Conservation (phyloP, 805 yeast species). For the Pichia ethanolica region DNA sequence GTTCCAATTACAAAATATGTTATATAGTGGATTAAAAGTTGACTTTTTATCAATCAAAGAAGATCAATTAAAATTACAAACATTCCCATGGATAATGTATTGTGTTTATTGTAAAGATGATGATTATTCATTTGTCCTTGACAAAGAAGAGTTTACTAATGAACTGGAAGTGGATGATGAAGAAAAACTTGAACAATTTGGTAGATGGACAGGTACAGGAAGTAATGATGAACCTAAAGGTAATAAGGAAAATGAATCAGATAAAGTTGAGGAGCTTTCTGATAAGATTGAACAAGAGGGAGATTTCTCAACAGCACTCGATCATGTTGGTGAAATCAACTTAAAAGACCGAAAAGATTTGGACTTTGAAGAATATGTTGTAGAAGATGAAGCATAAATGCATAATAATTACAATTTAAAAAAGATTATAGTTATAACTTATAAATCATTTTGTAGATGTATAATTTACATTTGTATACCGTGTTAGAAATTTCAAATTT, state of each 20-base stretch:
- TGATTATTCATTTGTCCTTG: slow-evolving; percentile 24
- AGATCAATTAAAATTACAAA: slow-evolving; percentile 43
- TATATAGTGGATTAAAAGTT: slow-evolving; percentile 60
- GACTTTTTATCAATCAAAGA: slow-evolving; percentile 64
- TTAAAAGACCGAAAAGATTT: neutral
- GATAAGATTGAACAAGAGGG: neutral
- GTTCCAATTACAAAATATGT: slow-evolving; percentile 57
- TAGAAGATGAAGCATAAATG: slow-evolving; percentile 11
- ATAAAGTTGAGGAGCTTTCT: neutral
- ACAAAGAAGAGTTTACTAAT: slow-evolving; percentile 18
- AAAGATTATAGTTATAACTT: too few relatives aligned
- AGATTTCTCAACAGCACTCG: slow-evolving; percentile 10
- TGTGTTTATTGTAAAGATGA: slow-evolving; percentile 31
- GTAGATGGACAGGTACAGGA: neutral
- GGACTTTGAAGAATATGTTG: slow-evolving; percentile 25
- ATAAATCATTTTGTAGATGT: too few relatives aligned
- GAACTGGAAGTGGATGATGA: slow-evolving; percentile 9
- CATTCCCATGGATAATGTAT: slow-evolving; percentile 77
- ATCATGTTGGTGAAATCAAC: slow-evolving; percentile 4
- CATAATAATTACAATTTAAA: too few relatives aligned
- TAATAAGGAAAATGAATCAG: neutral
- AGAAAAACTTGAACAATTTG: neutral
- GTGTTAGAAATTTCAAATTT: too few relatives aligned
- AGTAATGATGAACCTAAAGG: neutral
- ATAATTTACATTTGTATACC: too few relatives aligned